These are phyloP conservation scores for Fistulina hepatica DNA, from an alignment of 1,284 basidiomycete species.

Conservation along the genomic window DNA sequence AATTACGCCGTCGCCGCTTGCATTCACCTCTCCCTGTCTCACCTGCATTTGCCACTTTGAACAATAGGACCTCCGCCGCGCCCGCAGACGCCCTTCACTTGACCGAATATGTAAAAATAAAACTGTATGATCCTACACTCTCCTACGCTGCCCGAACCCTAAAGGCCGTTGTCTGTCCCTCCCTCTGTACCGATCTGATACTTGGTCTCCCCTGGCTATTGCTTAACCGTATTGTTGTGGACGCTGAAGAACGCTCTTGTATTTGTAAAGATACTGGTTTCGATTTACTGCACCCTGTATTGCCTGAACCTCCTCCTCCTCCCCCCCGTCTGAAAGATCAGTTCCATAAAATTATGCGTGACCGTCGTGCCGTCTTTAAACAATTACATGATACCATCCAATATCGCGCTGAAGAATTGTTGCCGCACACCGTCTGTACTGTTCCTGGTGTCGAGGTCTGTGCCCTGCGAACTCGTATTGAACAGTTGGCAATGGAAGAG, in stretches of 20 bases:
- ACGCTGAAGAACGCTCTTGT: slow-evolving; percentile 2
- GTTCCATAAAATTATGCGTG: neutral
- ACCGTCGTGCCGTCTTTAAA: slow-evolving; percentile 1
- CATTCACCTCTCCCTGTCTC: too few species aligned
- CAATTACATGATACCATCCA: slow-evolving; percentile 1
- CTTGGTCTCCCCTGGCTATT: slow-evolving; percentile 8
- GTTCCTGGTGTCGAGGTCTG: slow-evolving; percentile 1
- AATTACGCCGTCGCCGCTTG: too few species aligned
- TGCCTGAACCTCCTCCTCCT: neutral
- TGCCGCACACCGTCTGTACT: slow-evolving; percentile 3
- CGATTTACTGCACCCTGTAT: slow-evolving; percentile 2
- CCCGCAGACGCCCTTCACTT: neutral
- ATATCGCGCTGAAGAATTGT: neutral
- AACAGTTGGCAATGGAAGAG: slow-evolving; percentile 6
- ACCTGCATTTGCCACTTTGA: too few species aligned
- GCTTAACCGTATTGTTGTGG: slow-evolving; percentile 6
- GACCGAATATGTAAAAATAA: neutral
- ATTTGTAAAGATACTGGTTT: slow-evolving; percentile 2
- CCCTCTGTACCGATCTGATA: slow-evolving; percentile 2
- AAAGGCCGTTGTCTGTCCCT: neutral
- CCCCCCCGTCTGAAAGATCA: slow-evolving; percentile 1
- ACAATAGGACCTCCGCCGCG: too few species aligned
- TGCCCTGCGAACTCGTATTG: slow-evolving; percentile 7
- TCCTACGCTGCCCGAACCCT: too few species aligned
- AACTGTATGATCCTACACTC: too few species aligned